These are phyloP conservation scores for Saitozyma podzolica DNA, from an alignment of 768 basidiomycete species.

Conservation along the genomic window DNA sequence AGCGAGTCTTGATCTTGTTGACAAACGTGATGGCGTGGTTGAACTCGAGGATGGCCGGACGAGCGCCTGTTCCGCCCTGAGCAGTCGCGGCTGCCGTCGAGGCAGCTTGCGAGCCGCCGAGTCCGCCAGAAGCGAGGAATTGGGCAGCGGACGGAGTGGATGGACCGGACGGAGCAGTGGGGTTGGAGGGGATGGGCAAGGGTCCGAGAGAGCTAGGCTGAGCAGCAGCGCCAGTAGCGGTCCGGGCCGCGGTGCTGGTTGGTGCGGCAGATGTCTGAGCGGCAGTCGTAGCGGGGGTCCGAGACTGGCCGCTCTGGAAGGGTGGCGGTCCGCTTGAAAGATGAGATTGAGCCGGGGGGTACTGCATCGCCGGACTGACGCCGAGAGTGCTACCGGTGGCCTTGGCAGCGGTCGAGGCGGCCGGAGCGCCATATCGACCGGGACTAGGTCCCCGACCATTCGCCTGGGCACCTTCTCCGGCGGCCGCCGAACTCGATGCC, in stretches of 20 bases:
- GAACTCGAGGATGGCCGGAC: slow-evolving; percentile 44
- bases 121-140: slow-evolving; percentile 35
- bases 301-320: slow-evolving; percentile 9
- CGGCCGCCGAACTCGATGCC: not conserved
- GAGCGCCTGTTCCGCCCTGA: slow-evolving; percentile 12
- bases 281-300: slow-evolving; percentile 2
- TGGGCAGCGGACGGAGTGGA: slow-evolving; percentile 45
- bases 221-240: not conserved
- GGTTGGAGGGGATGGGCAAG: not conserved
- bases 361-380: not conserved
- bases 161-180: slow-evolving; percentile 34
- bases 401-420: too few relatives aligned
- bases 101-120: slow-evolving; percentile 11
- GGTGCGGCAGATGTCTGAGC: slow-evolving; percentile 8
- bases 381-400: not conserved
- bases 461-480: slow-evolving; percentile 1
- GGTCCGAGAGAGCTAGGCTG: not conserved
- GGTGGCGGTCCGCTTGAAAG: slow-evolving; percentile 26
- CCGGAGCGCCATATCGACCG: not conserved
- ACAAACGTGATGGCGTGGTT: slow-evolving; percentile 95
- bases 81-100: slow-evolving; percentile 3
- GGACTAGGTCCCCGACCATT: too few relatives aligned
- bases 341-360: slow-evolving; percentile 17
- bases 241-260: slow-evolving; percentile 7
- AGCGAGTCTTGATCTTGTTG: slow-evolving; percentile 96